A percentile compares a stretch with the other conserved stretches of the same genome.
These are phyloP conservation scores for Xylariaceae sp. DNA, from an alignment of 2,329 filamentous ascomycete species.

Conservation along the genomic window DNA sequence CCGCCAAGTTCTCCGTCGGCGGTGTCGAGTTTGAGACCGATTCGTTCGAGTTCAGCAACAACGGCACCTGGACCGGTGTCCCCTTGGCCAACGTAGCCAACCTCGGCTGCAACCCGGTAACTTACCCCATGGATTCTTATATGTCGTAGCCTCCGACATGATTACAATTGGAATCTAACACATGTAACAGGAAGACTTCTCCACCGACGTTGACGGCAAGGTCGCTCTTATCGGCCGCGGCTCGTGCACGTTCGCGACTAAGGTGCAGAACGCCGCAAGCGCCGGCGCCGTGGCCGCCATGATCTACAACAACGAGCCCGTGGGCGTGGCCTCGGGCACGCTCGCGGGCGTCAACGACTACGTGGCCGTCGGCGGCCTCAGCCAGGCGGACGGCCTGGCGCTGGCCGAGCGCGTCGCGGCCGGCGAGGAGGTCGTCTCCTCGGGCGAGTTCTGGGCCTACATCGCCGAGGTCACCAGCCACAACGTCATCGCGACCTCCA, in stretches of 20 bases:
- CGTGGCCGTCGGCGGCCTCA: constrained; percentile 43
- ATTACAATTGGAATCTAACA: constrained; percentile 2
- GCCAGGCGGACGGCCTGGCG: constrained; percentile 35
- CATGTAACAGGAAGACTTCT: constrained; percentile 38
- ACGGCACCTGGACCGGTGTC: constrained; percentile 32
- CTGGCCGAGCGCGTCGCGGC: constrained; percentile 9
- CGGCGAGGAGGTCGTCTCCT: constrained; percentile 16
- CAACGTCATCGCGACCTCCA: constrained; percentile 58
- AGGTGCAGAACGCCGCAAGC: constrained; percentile 46
- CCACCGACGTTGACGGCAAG: constrained; percentile 40
- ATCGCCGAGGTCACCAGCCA: constrained; percentile 30
- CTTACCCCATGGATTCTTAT: not conserved
- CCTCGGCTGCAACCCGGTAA: constrained; percentile 41
- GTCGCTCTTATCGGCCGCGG: constrained; percentile 54
- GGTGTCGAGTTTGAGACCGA: constrained; percentile 20
- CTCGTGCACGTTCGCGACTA: constrained; percentile 49
- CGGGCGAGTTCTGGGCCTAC: constrained; percentile 24
- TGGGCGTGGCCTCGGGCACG: constrained; percentile 43
- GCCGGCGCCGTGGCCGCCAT: constrained; percentile 51
- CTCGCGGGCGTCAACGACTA: constrained; percentile 41
- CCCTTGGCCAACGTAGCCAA: constrained; percentile 41
- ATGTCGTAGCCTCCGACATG: not conserved
- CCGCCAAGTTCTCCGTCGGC: constrained; percentile 17
- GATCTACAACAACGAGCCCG: constrained; percentile 52
- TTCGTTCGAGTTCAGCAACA: constrained; percentile 37